Evolutionary conservation across 495 filamentous ascomycete genomes (phyloP).

Genomic region (Aspergillus heteromorphus): DNA sequence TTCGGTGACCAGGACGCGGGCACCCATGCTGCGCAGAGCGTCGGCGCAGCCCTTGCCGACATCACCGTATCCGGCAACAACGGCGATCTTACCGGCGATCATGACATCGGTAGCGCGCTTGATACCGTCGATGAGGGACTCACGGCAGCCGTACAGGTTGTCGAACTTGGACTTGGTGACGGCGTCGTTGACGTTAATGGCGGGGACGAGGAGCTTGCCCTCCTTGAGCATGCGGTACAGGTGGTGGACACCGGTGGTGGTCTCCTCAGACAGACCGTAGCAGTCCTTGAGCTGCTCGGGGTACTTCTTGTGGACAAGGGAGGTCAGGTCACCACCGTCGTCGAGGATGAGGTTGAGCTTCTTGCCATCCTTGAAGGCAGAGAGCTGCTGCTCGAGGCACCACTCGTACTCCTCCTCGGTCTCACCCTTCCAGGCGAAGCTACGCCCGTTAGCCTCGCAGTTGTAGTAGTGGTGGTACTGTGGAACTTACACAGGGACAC

Average conservation of each 20-base stretch:
- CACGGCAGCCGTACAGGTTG: constrained; percentile 98
- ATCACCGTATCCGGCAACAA: constrained; percentile 97
- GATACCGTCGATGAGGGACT: constrained; percentile 98
- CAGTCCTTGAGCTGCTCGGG: constrained; percentile 95
- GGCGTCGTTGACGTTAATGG: constrained; percentile 99
- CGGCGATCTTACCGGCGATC: constrained; percentile 97
- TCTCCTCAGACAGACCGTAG: constrained; percentile 98
- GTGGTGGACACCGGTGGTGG: constrained; percentile 99
- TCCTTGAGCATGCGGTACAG: constrained; percentile 97
- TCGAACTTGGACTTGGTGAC: constrained; percentile 99
- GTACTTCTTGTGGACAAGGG: constrained; percentile 96
- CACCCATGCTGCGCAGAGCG: constrained; percentile 94
- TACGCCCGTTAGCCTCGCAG: constrained; percentile 18
- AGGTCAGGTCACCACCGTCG: constrained; percentile 95
- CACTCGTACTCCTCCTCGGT: constrained; percentile 99
- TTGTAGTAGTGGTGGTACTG: background rate
- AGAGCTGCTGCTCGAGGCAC: constrained; percentile 98
- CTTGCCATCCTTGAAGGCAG: constrained; percentile 94
- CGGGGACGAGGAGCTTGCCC: constrained; percentile 80
- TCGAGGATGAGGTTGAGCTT: constrained; percentile 97
- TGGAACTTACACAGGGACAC: constrained; percentile 72
- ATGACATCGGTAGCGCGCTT: constrained; percentile 99
- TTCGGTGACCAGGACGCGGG: constrained; percentile 93
- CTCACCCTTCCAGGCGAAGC: constrained; percentile 99
- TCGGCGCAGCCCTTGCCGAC: constrained; percentile 98